Evolutionary conservation across 208 protist species (phyloP).

Genomic region (Porcisia hertigi): DNA sequence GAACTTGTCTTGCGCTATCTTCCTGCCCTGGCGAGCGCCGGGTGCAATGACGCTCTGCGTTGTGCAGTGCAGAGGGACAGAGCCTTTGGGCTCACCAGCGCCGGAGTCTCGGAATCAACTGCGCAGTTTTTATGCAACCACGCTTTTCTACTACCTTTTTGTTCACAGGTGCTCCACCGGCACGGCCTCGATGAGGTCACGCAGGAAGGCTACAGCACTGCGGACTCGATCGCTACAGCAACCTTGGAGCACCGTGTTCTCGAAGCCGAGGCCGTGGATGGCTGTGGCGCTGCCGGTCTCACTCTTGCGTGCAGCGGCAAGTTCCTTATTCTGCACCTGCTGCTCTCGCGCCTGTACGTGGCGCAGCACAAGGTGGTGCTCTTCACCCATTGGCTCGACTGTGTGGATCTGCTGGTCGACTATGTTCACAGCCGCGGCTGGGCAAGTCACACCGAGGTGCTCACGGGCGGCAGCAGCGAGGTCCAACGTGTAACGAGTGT

Average conservation of each 20-base stretch:
- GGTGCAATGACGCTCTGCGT: not conserved
- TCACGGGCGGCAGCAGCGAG: slow-evolving; percentile 72
- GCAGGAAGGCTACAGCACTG: not conserved
- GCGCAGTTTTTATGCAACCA: slow-evolving; percentile 68
- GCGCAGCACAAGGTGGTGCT: slow-evolving; percentile 91
- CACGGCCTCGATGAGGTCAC: slow-evolving; percentile 20
- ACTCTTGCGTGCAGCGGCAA: slow-evolving; percentile 89
- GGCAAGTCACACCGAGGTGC: slow-evolving; percentile 32
- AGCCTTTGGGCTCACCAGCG: slow-evolving; percentile 35
- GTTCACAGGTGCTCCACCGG: slow-evolving; percentile 33
- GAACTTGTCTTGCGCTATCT: slow-evolving; percentile 4
- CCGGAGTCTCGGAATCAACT: slow-evolving; percentile 42
- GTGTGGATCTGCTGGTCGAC: slow-evolving; percentile 94
- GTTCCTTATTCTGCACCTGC: slow-evolving; percentile 80
- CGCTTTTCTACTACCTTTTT: slow-evolving; percentile 57
- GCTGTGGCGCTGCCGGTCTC: slow-evolving; percentile 30
- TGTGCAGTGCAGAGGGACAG: slow-evolving; percentile 5
- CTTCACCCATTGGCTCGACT: slow-evolving; percentile 97
- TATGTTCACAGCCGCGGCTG: slow-evolving; percentile 80
- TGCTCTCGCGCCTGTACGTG: slow-evolving; percentile 64
- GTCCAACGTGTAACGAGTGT: slow-evolving; percentile 77
- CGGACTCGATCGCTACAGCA: not conserved
- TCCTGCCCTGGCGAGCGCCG: slow-evolving; percentile 6
- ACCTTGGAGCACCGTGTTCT: slow-evolving; percentile 29
- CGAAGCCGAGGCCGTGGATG: not conserved